Conservation (phyloP, 2,329 filamentous ascomycete species). For the Trichoderma citrinoviride region DNA sequence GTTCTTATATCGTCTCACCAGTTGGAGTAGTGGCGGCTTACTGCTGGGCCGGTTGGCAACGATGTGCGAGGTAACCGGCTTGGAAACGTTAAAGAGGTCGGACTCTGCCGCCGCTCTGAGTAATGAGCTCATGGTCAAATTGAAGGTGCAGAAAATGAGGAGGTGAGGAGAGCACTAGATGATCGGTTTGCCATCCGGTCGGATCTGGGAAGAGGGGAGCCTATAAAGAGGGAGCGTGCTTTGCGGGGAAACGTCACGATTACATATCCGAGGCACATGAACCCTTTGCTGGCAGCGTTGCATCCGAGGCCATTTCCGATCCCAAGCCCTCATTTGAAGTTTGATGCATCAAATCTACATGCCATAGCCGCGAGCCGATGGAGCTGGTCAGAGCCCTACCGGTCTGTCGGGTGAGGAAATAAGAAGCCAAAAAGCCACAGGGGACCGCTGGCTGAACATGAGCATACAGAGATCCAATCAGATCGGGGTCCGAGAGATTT, state of each 20-base stretch:
- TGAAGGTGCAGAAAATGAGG: not conserved
- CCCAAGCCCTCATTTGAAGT: not conserved
- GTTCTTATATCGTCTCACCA: not conserved
- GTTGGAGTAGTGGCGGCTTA: conserved; percentile 5
- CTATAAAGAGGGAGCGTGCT: not conserved
- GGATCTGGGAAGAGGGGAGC: not conserved
- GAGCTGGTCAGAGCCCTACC: too few species aligned
- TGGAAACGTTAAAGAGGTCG: not conserved
- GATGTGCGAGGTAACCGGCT: not conserved
- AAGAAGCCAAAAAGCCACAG: too few species aligned
- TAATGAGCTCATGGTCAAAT: not conserved
- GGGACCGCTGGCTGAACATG: too few species aligned
- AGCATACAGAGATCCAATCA: too few species aligned
- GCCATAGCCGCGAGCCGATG: too few species aligned
- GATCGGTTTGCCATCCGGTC: not conserved
- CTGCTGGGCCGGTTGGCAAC: not conserved
- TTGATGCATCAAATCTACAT: too few species aligned
- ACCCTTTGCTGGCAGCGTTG: not conserved
- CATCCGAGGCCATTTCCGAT: not conserved
- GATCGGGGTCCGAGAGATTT: too few species aligned
- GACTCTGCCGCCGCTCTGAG: not conserved
- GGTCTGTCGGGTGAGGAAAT: too few species aligned
- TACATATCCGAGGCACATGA: not conserved
- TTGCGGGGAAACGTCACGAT: conserved; percentile 18
- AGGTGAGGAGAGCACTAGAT: not conserved